A percentile compares a stretch with the other conserved stretches of the same genome.
These are phyloP conservation scores for Fusarium sp. DNA, from an alignment of 2,329 filamentous ascomycete species.

Conservation along the genomic window DNA sequence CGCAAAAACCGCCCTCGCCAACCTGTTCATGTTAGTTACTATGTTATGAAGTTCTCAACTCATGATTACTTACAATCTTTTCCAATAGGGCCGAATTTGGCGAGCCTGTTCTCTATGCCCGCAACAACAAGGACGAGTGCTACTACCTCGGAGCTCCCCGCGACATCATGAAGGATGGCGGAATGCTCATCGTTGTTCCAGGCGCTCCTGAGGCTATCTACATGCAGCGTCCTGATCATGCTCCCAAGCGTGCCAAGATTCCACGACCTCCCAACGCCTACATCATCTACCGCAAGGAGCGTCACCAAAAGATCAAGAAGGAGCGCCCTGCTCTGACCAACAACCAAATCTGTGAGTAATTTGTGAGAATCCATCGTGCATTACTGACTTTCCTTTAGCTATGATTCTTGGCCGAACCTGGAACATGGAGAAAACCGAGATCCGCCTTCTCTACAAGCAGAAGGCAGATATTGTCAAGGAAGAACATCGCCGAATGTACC, in stretches of 20 bases:
- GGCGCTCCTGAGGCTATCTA: conserved; percentile 42
- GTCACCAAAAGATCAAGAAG: conserved; percentile 53
- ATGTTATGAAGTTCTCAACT: background rate
- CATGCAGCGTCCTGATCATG: conserved; percentile 4
- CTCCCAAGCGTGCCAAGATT: conserved; percentile 40
- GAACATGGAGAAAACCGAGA: conserved; percentile 52
- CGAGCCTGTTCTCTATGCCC: conserved; percentile 46
- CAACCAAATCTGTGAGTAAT: conserved; percentile 59
- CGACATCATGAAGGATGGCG: conserved; percentile 40
- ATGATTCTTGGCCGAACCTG: conserved; percentile 55
- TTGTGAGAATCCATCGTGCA: background rate
- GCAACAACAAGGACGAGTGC: conserved; percentile 45
- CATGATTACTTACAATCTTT: conserved; percentile 10
- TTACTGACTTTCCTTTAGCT: conserved; percentile 49
- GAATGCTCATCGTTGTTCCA: conserved; percentile 36
- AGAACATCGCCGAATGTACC: conserved; percentile 50
- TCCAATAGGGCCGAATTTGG: conserved; percentile 28
- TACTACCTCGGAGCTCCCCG: conserved; percentile 48
- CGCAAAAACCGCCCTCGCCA: conserved; percentile 42
- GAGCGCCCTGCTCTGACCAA: conserved; percentile 55
- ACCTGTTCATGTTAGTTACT: conserved; percentile 45
- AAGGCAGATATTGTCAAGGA: conserved; percentile 52
- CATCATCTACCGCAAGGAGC: conserved; percentile 59
- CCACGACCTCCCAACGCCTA: conserved; percentile 59
- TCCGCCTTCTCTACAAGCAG: conserved; percentile 51